A percentile compares a stretch with the other conserved stretches of the same genome.
phyloP scores from a whole-genome alignment of 257 asterid genomes.

The Nicotiana tabacum region DNA sequence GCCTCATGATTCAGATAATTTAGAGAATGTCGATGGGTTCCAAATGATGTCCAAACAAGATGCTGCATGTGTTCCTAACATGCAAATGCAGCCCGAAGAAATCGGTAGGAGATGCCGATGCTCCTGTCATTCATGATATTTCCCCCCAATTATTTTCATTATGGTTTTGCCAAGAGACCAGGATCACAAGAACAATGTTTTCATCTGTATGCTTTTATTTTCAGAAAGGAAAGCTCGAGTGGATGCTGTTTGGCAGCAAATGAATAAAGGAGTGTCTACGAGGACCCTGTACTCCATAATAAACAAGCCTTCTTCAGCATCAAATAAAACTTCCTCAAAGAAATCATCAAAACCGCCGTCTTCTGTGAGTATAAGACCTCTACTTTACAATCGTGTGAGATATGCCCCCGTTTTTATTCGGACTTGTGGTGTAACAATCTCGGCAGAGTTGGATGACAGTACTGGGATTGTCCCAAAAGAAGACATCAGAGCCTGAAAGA shows the following conservation, averaged over 20 bases:
- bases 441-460: constrained; percentile 71
- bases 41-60: constrained; percentile 18
- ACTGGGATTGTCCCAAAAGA: constrained; percentile 71
- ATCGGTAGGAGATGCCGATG: constrained; percentile 19
- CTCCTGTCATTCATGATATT: neutral
- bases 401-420: constrained; percentile 5
- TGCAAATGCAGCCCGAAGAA: constrained; percentile 23
- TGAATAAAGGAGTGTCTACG: constrained; percentile 78
- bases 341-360: constrained; percentile 38
- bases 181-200: neutral
- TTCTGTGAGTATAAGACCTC: constrained; percentile 28
- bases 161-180: neutral
- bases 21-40: constrained; percentile 16
- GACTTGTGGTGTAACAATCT: neutral
- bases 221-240: constrained; percentile 80
- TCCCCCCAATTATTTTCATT: neutral
- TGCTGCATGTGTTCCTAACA: constrained; percentile 11
- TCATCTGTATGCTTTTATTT: constrained; percentile 8
- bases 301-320: constrained; percentile 30
- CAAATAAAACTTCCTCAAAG: constrained; percentile 32
- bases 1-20: constrained; percentile 12
- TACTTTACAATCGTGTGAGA: constrained; percentile 13
- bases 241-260: constrained; percentile 87
- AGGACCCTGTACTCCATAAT: constrained; percentile 54
- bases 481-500: constrained; percentile 32